Base-by-base conservation (phyloP, 228 moss, liverwort and hornwort genomes). In the Sphagnum magellanicum region DNA sequence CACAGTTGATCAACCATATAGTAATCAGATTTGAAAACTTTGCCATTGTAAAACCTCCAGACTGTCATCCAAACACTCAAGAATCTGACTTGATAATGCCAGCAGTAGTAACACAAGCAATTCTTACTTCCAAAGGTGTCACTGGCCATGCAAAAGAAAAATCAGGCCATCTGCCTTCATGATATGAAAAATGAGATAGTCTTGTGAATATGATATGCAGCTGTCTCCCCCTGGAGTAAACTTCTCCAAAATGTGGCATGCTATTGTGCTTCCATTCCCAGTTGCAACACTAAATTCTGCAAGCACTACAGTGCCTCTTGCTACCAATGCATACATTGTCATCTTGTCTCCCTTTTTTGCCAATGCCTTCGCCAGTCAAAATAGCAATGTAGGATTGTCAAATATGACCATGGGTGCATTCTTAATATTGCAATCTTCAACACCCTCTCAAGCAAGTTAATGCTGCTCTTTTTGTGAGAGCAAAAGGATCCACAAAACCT, bases 161-260 rank as follows among this genome's bases (percentile, higher is more conserved):
- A 81, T 79, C 53, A 85, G 68, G 16, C 81, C 85, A 49, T 78
- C 79, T 7, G 76, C 73, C 72, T 89, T 87, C 80, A 79, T 71
- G 10, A 73, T 79, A 78, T 68, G 78, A 68, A 75, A 83, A 4
- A 87, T 71, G n/a, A 84, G 82, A 50, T 80, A 78, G 60, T 83
- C 87, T 68, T 87, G 87, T 5, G 87, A 87, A 66, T 78, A 87
- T 5, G 87, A 87, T 15, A 83, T 78, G 51, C 87, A 83, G 60
- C 75, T 87, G 66, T 87, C 81, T 6, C 80, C 83, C 58, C 77
- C 73, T 47, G 78, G 64, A 4, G 87, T 77, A 5, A 87, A 51
- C 50, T 80, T 87, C 69, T 87, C 87, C 61, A 87, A 60, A 70
- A 87, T 87, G 48, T 83, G 80, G 50, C 87, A 80, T 0, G 87